Base-by-base conservation (phyloP, 2,329 filamentous ascomycete species). In the Gliomastix tumulicola region DNA sequence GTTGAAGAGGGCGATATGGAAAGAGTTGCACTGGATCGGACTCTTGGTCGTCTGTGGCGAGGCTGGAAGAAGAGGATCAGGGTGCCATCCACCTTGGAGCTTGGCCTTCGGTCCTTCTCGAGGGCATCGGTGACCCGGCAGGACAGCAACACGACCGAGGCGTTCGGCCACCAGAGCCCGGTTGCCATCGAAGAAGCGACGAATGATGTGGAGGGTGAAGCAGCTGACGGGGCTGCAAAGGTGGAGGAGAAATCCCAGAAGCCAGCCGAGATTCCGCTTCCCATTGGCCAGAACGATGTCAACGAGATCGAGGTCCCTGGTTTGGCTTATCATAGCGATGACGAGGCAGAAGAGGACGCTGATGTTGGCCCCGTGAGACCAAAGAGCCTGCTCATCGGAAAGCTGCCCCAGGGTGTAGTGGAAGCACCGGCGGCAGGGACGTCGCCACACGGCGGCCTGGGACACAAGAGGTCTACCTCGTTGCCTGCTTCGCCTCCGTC, bases 1-100 rank as follows among this genome's bases (percentile, higher is more conserved):
- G 81, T 98, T 19, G 86, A 94, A 50, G 90, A 97, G 50, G 66
- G 79, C 37, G 92, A 98, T 55, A 87, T 96, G 71, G 92, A 97
- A 54, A 87, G 89, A 47, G 77, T 97, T 44, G 90, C 90, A 7
- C 70, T 97, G 41, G 94, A 95, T 54, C 76, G 88, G 39, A 89
- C 87, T 3, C 67, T 98, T 2, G 92, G 92, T 16, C 74, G 89
- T 34, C 68, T 97, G 30, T 98, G 92, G 92, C 79, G 92, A 49
- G 84, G 86, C 19, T 98, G 92, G 92, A 88, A 92, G 63, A 95
- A 95, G 65, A 78, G 84, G 43, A 72, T 85, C 48, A 76, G 86
- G 40, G 71, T 72, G 7, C 75, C 77, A 1, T 56, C 55, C 22
- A 59, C 65, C 22, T 30, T 40, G 21, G 34, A 37, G 20, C 17